Conservation (phyloP, 768 basidiomycete genomes). For the Mycena venus region DNA sequence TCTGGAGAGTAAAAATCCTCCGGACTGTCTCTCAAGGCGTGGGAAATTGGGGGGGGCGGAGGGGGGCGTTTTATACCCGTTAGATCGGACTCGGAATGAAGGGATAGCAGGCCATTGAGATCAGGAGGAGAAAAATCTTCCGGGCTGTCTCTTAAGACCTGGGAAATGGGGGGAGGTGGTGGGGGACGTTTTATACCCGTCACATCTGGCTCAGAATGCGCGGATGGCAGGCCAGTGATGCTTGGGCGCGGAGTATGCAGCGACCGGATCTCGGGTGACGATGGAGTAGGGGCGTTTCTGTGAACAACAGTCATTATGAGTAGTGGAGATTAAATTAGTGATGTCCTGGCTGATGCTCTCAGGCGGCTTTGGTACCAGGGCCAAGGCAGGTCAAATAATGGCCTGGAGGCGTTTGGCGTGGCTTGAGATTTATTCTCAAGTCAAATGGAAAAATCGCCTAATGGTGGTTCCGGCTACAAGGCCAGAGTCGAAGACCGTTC, state of each 20-base stretch:
- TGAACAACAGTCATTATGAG: conserved; percentile 25
- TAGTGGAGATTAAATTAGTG: no score
- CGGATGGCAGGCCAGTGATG: conserved; percentile 37
- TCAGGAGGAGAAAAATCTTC: conserved; percentile 32
- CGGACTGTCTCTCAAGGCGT: conserved; percentile 21
- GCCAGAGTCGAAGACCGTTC: no score
- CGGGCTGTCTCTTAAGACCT: conserved; percentile 22
- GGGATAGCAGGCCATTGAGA: conserved; percentile 35
- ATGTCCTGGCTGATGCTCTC: no score
- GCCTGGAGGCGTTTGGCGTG: no score
- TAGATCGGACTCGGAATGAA: conserved; percentile 29
- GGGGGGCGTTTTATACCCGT: conserved; percentile 36
- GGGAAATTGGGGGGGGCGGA: conserved; percentile 33
- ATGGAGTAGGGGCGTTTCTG: conserved; percentile 21
- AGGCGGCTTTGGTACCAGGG: no score
- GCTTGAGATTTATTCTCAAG: no score
- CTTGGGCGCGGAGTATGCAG: conserved; percentile 28
- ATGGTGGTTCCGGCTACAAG: no score
- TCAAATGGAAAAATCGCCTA: no score
- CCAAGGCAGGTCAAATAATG: no score
- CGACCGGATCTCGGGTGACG: background rate
- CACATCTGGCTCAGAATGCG: conserved; percentile 29
- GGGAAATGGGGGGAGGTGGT: conserved; percentile 32
- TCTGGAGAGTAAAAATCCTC: conserved; percentile 33
- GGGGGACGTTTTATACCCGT: conserved; percentile 36